Evolutionary conservation across 2,329 filamentous ascomycete genomes (phyloP).

Genomic region (Cercospora nicotianae): DNA sequence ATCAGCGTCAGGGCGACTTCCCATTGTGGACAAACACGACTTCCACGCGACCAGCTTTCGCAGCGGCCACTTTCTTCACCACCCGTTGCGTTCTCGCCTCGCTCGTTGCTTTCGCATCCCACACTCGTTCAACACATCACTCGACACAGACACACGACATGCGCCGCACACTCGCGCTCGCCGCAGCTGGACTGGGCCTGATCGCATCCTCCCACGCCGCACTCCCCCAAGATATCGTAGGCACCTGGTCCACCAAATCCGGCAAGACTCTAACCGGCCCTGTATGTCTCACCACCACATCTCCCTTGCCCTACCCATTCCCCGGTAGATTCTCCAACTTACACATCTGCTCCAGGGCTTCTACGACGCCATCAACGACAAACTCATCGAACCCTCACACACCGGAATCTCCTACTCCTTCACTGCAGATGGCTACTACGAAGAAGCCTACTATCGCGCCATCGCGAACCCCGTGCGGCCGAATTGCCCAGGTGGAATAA

Average conservation of each 20-base stretch:
- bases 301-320: neutral
- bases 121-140: slow-evolving; percentile 5
- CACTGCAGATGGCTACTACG: slow-evolving; percentile 65
- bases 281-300: slow-evolving; percentile 48
- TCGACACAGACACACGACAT: slow-evolving; percentile 21
- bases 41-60: neutral
- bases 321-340: neutral
- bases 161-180: slow-evolving; percentile 34
- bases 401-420: slow-evolving; percentile 76
- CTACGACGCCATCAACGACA: slow-evolving; percentile 66
- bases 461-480: slow-evolving; percentile 62
- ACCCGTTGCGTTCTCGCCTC: neutral
- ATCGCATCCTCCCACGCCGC: slow-evolving; percentile 26
- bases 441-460: slow-evolving; percentile 69
- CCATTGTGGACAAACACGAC: neutral
- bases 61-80: neutral
- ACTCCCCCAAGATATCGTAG: slow-evolving; percentile 53
- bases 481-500: slow-evolving; percentile 62
- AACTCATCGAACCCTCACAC: slow-evolving; percentile 63
- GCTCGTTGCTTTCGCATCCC: neutral
- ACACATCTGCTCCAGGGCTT: slow-evolving; percentile 55
- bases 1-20: neutral
- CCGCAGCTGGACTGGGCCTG: slow-evolving; percentile 26
- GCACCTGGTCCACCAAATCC: slow-evolving; percentile 72
- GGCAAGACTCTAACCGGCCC: slow-evolving; percentile 68